Evolutionary conservation across 2,329 filamentous ascomycete genomes (phyloP), one percentile per base, ranked within the genome.

Genomic region (Ceratocystis diversiconidia): DNA sequence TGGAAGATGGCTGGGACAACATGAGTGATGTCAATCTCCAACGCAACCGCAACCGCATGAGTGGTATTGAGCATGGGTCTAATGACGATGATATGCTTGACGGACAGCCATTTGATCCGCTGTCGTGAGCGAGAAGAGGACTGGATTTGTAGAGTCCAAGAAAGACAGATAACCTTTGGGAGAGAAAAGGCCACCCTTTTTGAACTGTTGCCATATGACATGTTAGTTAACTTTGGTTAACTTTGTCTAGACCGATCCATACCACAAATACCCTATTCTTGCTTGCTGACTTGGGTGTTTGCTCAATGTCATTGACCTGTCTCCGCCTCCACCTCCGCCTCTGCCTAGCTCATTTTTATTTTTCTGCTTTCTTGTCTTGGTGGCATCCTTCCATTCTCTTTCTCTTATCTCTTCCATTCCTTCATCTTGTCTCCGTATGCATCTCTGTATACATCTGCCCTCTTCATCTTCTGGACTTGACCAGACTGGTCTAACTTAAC

Each of bases 51-150:
- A 84, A 84, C 71, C 79, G 83, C 63, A 86, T 86, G 84, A 86
- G 83, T 71, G 84, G 84, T 57, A 80, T 85, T 83, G 62, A 82
- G 79, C 72, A 82, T 80, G 59, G 77, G 77, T 64, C 83, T 74
- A 61, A 76, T 74, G 85, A 87, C 67, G 83, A 85, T 72, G 79
- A 84, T 69, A 83, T 85, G 78, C 83, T 88, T 70, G 82, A 80
- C 69, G 79, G 79, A 66, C 79, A 80, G 61, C 80, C 85, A 66
- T 87, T 88, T 74, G 84, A 88, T 72, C 79, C 84, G 74, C 86
- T 78, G 62, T 61, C 66, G 22, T 61, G 67, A 46, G 36, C 36
- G 36, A 15, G 12, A 36, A 36, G 30, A 8, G 55, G 55, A 5
- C 50, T 41, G 36, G 10, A 41, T 41, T 41, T 15, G 36, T 41